Evolutionary conservation across 2,329 filamentous ascomycete species (phyloP), one percentile per base, ranked within the genome.

Genomic region (Sporothrix variecibatus): DNA sequence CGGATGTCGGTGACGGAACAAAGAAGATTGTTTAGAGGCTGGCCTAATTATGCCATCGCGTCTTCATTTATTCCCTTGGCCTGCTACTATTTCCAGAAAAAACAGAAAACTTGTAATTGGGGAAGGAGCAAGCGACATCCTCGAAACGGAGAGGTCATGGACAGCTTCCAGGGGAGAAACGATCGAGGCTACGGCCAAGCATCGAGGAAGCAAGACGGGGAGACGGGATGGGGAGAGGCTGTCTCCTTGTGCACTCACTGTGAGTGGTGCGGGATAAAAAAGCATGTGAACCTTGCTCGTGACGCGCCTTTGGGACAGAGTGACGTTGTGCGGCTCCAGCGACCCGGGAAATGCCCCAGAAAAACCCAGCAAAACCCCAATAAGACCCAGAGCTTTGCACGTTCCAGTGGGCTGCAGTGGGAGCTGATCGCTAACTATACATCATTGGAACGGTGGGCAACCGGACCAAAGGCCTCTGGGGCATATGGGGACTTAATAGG

Each of bases 211-310:
- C 5, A n/a, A 11, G 5, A 20, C n/a, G 23, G n/a, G 51, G 20
- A n/a, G 23, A 53, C 51, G 51, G 51, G 23, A 53, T 17, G 23
- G n/a, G 46, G n/a, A 53, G 20, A 53, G 51, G 20, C 23, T 43
- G 51, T 53, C 8, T 34, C 34, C 34, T 34, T 34, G 34, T 34
- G n/a, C n/a, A n/a, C 34, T 34, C 34, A 4, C 34, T 34, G 34
- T 34, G 34, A 8, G 40, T 26, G 62, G n/a, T 56, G 51, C 17
- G 38, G 62, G 9, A 17, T 23, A 67, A 67, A 40, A 64, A 46
- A 46, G 62, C 62, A 67, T 67, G 62, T 67, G 62, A 67, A 67
- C 56, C 28, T 8, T 26, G 56, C 56, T 60, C 56, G 56, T 38
- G 26, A 60, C 56, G 28, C 28, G 17, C 17, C 4, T 4, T 26